phyloP scores from a whole-genome alignment of 106 monocot species.

The Agapanthus africanus region DNA sequence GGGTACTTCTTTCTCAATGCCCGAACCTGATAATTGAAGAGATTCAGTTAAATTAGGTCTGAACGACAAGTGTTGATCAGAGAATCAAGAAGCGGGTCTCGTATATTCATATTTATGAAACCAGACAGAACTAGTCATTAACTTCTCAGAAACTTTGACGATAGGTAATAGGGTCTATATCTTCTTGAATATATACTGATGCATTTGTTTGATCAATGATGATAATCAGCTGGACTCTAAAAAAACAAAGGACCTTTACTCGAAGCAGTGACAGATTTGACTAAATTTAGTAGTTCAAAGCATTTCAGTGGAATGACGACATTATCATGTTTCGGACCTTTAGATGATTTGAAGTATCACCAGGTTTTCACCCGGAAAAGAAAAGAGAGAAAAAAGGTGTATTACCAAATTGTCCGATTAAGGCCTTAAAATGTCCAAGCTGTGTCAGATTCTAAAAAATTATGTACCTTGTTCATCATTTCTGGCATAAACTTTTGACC shows the following conservation, averaged over 20 bases:
- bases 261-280: neutral
- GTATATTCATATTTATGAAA: neutral
- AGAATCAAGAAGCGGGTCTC: neutral
- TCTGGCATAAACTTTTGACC: constrained; percentile 97
- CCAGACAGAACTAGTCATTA: neutral
- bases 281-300: neutral
- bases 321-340: neutral
- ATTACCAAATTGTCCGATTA: no score
- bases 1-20: constrained; percentile 76
- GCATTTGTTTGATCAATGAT: no score
- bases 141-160: neutral
- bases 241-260: neutral
- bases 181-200: no score
- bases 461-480: constrained; percentile 85
- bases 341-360: neutral
- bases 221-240: neutral
- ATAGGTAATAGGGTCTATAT: neutral
- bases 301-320: neutral
- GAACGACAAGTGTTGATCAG: neutral
- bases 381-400: no score
- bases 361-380: neutral
- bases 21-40: constrained; percentile 54
- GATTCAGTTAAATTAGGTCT: constrained; percentile 3
- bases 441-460: neutral
- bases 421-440: neutral